Conservation (phyloP, 139 green algal genomes). For the Ulvella scutata region DNA sequence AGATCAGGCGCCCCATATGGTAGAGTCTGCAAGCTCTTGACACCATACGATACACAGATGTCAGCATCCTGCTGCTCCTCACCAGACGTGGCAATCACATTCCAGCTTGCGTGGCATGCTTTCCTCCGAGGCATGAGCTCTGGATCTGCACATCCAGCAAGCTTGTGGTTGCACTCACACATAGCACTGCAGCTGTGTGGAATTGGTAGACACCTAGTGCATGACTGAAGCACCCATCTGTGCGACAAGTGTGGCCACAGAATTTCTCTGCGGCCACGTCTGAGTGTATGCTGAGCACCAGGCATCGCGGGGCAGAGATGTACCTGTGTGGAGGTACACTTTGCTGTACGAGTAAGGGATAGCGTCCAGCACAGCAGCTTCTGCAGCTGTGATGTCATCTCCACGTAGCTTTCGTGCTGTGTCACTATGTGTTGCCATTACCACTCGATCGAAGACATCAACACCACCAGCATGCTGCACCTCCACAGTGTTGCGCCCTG, state of each 20-base stretch:
- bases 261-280: too few relatives aligned
- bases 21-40: slow-evolving; percentile 74
- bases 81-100: slow-evolving; percentile 46
- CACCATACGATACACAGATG: slow-evolving; percentile 86
- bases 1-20: slow-evolving; percentile 38
- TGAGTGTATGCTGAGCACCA: too few relatives aligned
- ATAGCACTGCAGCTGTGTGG: too few relatives aligned
- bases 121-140: slow-evolving; percentile 59
- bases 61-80: slow-evolving; percentile 1
- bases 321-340: slow-evolving; percentile 69
- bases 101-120: slow-evolving; percentile 78
- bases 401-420: slow-evolving; percentile 53
- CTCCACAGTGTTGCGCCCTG: neutral
- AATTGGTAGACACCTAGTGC: too few relatives aligned
- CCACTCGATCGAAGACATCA: slow-evolving; percentile 52
- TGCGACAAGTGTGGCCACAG: too few relatives aligned
- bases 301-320: neutral
- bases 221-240: too few relatives aligned
- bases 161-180: too few relatives aligned
- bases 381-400: slow-evolving; percentile 14
- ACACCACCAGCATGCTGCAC: neutral
- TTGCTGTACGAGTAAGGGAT: slow-evolving; percentile 76
- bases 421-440: slow-evolving; percentile 79
- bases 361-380: slow-evolving; percentile 47
- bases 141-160: slow-evolving; percentile 31